Evolutionary conservation across 306 rosid species (phyloP).

Genomic region (Arachis hypogaea): DNA sequence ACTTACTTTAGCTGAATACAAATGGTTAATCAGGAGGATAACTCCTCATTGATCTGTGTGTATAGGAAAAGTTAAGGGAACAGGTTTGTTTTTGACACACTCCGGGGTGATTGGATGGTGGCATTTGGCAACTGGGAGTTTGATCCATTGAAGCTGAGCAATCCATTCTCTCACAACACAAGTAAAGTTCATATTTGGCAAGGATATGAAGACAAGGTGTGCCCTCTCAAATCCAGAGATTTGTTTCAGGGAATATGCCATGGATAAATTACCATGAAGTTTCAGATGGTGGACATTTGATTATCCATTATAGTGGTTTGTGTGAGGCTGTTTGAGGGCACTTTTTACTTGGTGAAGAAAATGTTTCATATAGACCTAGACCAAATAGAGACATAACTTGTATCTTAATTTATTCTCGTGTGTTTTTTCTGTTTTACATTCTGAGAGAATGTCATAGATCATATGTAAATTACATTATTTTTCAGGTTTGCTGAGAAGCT

Average conservation of each 20-base stretch:
- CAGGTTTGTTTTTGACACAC: conserved; percentile 77
- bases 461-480: conserved; percentile 43
- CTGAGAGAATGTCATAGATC: conserved; percentile 36
- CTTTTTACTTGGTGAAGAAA: conserved; percentile 88
- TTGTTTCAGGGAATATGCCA: conserved; percentile 67
- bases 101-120: conserved; percentile 67
- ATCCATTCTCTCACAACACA: conserved; percentile 66
- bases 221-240: conserved; percentile 80
- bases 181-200: conserved; percentile 87
- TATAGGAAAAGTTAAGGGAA: conserved; percentile 61
- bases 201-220: conserved; percentile 94
- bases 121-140: conserved; percentile 88
- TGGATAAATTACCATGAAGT: conserved; percentile 93
- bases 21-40: neutral
- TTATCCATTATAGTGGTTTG: conserved; percentile 78
- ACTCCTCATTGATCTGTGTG: too few species aligned
- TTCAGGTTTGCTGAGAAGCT: conserved; percentile 34
- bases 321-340: conserved; percentile 78
- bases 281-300: conserved; percentile 89
- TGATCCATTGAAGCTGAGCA: conserved; percentile 70
- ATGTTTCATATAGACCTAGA: conserved; percentile 52
- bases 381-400: conserved; percentile 32
- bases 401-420: conserved; percentile 32
- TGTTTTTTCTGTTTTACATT: conserved; percentile 27
- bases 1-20: conserved; percentile 4